These are phyloP conservation scores for Daldinia sp. DNA, from an alignment of 2,329 filamentous ascomycete species.

Conservation along the genomic window DNA sequence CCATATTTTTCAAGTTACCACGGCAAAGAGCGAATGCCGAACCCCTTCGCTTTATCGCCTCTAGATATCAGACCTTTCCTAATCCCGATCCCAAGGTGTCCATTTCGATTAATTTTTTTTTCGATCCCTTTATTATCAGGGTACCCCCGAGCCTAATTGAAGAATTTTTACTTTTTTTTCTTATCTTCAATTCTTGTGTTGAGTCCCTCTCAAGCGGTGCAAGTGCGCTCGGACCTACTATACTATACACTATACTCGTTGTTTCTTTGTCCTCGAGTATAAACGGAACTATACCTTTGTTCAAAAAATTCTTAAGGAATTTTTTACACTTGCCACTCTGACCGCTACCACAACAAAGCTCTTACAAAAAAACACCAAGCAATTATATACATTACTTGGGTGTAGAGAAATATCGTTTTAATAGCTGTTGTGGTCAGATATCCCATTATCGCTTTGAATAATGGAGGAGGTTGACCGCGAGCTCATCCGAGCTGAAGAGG, in stretches of 20 bases:
- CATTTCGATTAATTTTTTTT: conserved; percentile 19
- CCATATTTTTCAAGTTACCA: conserved; percentile 22
- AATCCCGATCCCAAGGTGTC: conserved; percentile 25
- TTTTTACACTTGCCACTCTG: conserved; percentile 3
- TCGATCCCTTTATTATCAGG: conserved; percentile 33
- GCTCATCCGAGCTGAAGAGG: conserved; percentile 38
- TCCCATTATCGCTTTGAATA: conserved; percentile 9
- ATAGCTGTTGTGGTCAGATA: background rate
- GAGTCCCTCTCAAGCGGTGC: conserved; percentile 14
- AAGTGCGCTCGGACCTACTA: conserved; percentile 14
- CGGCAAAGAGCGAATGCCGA: conserved; percentile 40
- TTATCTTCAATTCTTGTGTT: conserved; percentile 14
- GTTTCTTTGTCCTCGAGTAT: conserved; percentile 5
- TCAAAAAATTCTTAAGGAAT: conserved; percentile 1
- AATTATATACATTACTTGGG: conserved; percentile 9
- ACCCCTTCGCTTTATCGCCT: conserved; percentile 28
- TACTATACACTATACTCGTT: conserved; percentile 23
- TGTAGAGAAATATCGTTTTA: background rate
- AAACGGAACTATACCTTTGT: conserved; percentile 6
- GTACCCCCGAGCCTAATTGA: conserved; percentile 16
- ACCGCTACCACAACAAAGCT: conserved; percentile 5
- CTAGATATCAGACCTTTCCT: conserved; percentile 26
- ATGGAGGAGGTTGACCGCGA: conserved; percentile 42
- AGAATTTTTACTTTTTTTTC: conserved; percentile 13
- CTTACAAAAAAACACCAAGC: background rate